These are phyloP conservation scores for Picea abies DNA, from an alignment of 83 land plant species.

Conservation along the genomic window DNA sequence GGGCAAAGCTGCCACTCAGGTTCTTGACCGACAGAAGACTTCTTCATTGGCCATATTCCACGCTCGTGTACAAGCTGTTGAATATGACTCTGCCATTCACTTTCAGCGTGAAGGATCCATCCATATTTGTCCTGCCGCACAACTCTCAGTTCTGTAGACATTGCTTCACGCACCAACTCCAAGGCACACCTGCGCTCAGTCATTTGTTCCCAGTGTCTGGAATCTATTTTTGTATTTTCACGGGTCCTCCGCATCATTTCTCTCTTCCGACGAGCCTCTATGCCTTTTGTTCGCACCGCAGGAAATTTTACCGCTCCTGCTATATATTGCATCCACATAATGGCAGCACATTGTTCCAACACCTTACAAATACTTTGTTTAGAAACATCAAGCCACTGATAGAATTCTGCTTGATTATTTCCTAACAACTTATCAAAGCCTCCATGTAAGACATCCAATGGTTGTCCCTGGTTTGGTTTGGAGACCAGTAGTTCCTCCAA, in stretches of 20 bases:
- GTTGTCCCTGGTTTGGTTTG: slow-evolving; percentile 77
- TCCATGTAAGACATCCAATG: slow-evolving; percentile 82
- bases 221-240: slow-evolving; percentile 63
- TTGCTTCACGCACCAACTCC: slow-evolving; percentile 81
- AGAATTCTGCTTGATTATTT: slow-evolving; percentile 50
- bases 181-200: slow-evolving; percentile 82
- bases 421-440: slow-evolving; percentile 90
- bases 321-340: slow-evolving; percentile 86
- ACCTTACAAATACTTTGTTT: slow-evolving; percentile 67
- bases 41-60: slow-evolving; percentile 79
- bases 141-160: slow-evolving; percentile 87
- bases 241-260: slow-evolving; percentile 73
- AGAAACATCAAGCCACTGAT: slow-evolving; percentile 76
- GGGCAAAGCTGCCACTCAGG: slow-evolving; percentile 97
- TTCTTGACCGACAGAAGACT: slow-evolving; percentile 43
- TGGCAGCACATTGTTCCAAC: slow-evolving; percentile 83
- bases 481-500: slow-evolving; percentile 89
- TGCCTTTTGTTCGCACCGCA: slow-evolving; percentile 76
- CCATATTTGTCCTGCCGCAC: slow-evolving; percentile 98
- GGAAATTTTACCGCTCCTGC: slow-evolving; percentile 90
- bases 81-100: slow-evolving; percentile 91
- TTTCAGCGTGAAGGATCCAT: slow-evolving; percentile 99
- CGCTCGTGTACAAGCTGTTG: slow-evolving; percentile 98
- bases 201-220: slow-evolving; percentile 82
- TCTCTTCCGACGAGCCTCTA: slow-evolving; percentile 79